These are phyloP conservation scores for Kwoniella dendrophila DNA, from an alignment of 768 basidiomycete genomes.

Conservation along the genomic window DNA sequence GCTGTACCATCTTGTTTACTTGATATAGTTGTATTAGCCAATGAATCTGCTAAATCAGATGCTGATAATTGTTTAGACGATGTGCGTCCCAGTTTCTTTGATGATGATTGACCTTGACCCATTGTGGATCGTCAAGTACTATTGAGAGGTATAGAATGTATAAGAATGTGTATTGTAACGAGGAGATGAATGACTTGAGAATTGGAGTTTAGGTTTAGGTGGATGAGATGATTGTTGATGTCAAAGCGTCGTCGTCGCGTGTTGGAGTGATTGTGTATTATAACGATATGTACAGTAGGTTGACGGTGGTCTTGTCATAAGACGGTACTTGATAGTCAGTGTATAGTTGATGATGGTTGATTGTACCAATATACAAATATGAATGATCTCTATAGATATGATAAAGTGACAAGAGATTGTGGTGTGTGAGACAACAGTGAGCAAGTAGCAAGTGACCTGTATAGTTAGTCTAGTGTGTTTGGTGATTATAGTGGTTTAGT, in stretches of 20 bases:
- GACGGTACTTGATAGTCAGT: background rate
- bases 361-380: too few species aligned
- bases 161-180: background rate
- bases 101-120: slow-evolving; percentile 48
- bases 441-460: too few species aligned
- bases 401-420: too few species aligned
- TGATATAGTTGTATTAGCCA: slow-evolving; percentile 36
- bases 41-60: slow-evolving; percentile 45
- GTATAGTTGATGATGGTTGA: too few species aligned
- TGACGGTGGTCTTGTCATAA: slow-evolving; percentile 9
- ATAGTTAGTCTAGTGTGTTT: too few species aligned
- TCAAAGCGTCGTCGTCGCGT: slow-evolving; percentile 5
- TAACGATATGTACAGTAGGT: background rate
- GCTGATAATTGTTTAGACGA: slow-evolving; percentile 53
- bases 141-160: background rate
- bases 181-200: background rate
- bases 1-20: slow-evolving; percentile 6
- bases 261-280: background rate
- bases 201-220: background rate
- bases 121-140: slow-evolving; percentile 24
- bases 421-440: slow-evolving; percentile 3
- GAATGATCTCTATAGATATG: too few species aligned
- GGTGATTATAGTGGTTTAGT: too few species aligned
- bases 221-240: background rate
- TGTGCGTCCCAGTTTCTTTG: slow-evolving; percentile 54